Conservation (phyloP, 2,329 filamentous ascomycete species). For the Cladobotryum protrusum region DNA sequence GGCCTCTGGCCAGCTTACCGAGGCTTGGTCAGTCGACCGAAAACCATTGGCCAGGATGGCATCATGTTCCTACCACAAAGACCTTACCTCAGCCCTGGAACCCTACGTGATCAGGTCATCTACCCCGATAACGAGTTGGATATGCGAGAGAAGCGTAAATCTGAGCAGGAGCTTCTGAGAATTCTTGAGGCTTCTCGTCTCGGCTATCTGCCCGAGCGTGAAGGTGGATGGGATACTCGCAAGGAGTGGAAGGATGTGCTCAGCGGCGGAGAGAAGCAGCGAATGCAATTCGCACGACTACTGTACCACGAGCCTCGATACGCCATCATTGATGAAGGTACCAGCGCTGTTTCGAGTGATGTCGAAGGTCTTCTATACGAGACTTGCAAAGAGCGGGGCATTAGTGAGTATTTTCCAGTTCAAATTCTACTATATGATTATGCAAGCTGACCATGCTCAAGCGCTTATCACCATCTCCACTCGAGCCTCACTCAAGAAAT, state of each 20-base stretch:
- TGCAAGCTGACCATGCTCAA: conserved; percentile 27
- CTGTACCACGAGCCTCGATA: conserved; percentile 94
- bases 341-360: conserved; percentile 86
- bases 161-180: conserved; percentile 69
- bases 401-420: conserved; percentile 57
- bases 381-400: conserved; percentile 83
- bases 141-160: conserved; percentile 75
- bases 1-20: conserved; percentile 96
- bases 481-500: conserved; percentile 87
- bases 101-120: conserved; percentile 92
- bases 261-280: conserved; percentile 95
- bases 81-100: conserved; percentile 86
- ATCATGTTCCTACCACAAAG: conserved; percentile 98
- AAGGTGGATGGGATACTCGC: conserved; percentile 92
- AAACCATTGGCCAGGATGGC: conserved; percentile 73
- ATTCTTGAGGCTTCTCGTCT: conserved; percentile 79
- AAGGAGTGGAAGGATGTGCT: conserved; percentile 99
- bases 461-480: conserved; percentile 94
- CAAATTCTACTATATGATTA: background rate
- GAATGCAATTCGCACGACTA: conserved; percentile 83
- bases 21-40: conserved; percentile 82
- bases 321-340: conserved; percentile 92
- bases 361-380: conserved; percentile 94
- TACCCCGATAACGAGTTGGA: conserved; percentile 94
- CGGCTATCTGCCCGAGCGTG: conserved; percentile 82